A percentile compares a stretch with the other conserved stretches of the same genome.
These are phyloP conservation scores for Stachybotrys elegans DNA, from an alignment of 2,329 filamentous ascomycete genomes.

Conservation along the genomic window DNA sequence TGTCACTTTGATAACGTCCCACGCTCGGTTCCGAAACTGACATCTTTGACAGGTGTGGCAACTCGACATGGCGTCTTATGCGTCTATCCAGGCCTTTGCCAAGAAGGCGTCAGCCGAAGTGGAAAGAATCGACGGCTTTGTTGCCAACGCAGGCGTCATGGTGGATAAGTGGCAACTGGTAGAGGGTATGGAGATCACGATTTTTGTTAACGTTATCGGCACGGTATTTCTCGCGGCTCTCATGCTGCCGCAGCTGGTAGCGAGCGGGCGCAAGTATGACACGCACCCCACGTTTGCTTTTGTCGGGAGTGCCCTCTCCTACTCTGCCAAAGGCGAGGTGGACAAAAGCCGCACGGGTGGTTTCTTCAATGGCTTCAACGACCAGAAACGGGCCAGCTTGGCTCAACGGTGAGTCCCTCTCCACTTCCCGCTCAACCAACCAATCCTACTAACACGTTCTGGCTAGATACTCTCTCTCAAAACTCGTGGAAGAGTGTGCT, in stretches of 20 bases:
- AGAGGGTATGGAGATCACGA: slow-evolving; percentile 36
- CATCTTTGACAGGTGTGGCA: too few species aligned
- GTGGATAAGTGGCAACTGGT: slow-evolving; percentile 11
- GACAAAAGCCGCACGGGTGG: slow-evolving; percentile 7
- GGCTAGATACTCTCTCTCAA: slow-evolving; percentile 18
- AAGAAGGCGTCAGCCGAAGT: slow-evolving; percentile 17
- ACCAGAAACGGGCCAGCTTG: not conserved
- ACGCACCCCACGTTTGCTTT: not conserved
- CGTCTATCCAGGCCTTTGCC: slow-evolving; percentile 28
- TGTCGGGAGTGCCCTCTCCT: slow-evolving; percentile 10
- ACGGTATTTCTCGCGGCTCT: slow-evolving; percentile 38
- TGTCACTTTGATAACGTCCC: too few species aligned
- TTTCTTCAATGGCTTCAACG: not conserved
- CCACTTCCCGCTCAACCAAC: not conserved
- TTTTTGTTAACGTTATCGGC: slow-evolving; percentile 42
- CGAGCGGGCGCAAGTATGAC: not conserved
- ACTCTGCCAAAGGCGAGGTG: slow-evolving; percentile 20
- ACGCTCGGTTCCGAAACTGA: too few species aligned
- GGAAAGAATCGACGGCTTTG: slow-evolving; percentile 35
- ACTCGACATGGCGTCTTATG: slow-evolving; percentile 35
- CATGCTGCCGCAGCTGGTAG: slow-evolving; percentile 36
- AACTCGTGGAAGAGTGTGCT: slow-evolving; percentile 20
- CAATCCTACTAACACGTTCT: not conserved
- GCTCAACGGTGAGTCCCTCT: not conserved
- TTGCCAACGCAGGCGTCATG: slow-evolving; percentile 32